Evolutionary conservation across 2,329 filamentous ascomycete genomes (phyloP), one percentile per base, ranked within the genome.

Genomic region (Amauroascus verrucosus): DNA sequence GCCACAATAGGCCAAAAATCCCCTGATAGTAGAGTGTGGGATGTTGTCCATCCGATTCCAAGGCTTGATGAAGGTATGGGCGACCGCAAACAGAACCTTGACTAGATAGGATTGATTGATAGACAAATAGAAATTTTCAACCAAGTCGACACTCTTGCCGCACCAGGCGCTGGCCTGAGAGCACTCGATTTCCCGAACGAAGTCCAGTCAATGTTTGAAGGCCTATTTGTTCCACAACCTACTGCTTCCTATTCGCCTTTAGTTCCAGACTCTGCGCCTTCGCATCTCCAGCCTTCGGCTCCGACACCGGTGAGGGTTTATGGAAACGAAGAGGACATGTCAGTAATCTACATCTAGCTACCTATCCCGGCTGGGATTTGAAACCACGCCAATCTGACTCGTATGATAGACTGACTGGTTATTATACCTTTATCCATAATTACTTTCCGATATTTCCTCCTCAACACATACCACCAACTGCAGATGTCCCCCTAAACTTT

Each of bases 361-460:
- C 30, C 11, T 11, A n/a, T 28, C 43, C 7, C 16, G 5, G 4
- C 11, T 45, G 2, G 13, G 11, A 16, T 8, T 35, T 35, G n/a
- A 16, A 22, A 24, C 37, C 14, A 37, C 26, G 26, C 26, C 33
- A 28, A 6, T n/a, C 54, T 59, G 59, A 63, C 53, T 64, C 53
- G 1, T 44, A 13, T 3, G 13, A 32, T 48, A 74, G 72, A 58
- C 61, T 74, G 47, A 71, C 72, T 56, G 71, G 68, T 33, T 74
- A 74, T 52, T 74, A 74, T 54, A 67, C 70, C 43, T 74, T 72
- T 53, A 69, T 74, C 51, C 72, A 74, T 59, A 53, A 61, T n/a
- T 74, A 72, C 57, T 72, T 73, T 41, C 72, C 72, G 4, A 68
- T 74, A 35, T 62, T 74, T 26, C 70, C 72, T 6, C 70, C 72